A percentile compares a stretch with the other conserved stretches of the same genome.
phyloP scores from a whole-genome alignment of 2,329 filamentous ascomycete species.

The Colletotrichum paranaense region DNA sequence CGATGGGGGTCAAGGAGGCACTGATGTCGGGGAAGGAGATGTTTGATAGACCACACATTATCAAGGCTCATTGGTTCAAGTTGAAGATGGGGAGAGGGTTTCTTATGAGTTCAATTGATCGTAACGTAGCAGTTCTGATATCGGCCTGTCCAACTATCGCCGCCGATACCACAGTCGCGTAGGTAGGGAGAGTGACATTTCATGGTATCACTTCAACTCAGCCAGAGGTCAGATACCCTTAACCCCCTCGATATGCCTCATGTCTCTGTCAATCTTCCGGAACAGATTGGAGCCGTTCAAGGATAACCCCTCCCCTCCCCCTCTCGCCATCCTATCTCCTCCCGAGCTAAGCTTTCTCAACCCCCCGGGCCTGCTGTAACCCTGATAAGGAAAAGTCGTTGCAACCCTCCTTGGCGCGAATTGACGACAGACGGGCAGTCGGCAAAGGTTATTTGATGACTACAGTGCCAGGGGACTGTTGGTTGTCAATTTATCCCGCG shows the following conservation, averaged over 20 bases:
- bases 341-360: constrained; percentile 6
- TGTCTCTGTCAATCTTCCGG: background rate
- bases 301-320: background rate
- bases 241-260: background rate
- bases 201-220: no score
- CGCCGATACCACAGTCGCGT: background rate
- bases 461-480: background rate
- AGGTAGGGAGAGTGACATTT: background rate
- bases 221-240: no score
- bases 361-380: background rate
- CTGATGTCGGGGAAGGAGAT: background rate
- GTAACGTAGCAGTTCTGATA: background rate
- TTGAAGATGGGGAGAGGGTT: background rate
- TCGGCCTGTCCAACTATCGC: background rate
- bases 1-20: background rate
- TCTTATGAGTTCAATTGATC: background rate
- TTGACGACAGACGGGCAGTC: background rate
- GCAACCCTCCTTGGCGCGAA: background rate
- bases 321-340: background rate
- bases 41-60: background rate
- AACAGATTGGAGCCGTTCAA: background rate
- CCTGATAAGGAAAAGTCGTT: background rate
- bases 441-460: background rate
- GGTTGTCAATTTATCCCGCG: background rate
- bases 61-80: background rate